A percentile compares a stretch with the other conserved stretches of the same genome.
Evolutionary conservation across 441 rosid species (phyloP).

Genomic region (Gossypium trilobum): DNA sequence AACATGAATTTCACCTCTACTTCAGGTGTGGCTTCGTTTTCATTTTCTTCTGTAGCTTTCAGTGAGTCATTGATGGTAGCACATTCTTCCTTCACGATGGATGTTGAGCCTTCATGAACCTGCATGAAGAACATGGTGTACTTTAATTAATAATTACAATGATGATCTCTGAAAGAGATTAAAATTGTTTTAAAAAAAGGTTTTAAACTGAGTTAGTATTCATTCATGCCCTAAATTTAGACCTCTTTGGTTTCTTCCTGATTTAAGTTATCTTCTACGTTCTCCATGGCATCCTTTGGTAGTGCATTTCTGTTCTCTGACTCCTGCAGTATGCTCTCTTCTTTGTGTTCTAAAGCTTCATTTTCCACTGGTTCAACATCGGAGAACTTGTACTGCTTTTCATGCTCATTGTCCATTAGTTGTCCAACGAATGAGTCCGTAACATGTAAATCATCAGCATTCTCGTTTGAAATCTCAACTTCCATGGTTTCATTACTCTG

Average conservation of each 20-base stretch:
- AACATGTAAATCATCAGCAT: slow-evolving; percentile 14
- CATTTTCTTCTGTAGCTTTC: neutral
- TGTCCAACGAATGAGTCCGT: neutral
- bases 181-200: neutral
- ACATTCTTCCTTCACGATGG: neutral
- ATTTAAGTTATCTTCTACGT: slow-evolving; percentile 10
- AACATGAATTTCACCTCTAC: neutral
- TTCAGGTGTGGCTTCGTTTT: neutral
- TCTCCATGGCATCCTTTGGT: neutral
- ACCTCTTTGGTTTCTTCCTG: slow-evolving; percentile 24
- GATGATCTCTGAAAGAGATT: neutral
- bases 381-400: too few relatives aligned
- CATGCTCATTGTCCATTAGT: too few relatives aligned
- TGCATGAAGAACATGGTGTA: neutral
- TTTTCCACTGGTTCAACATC: neutral
- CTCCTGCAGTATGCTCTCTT: slow-evolving; percentile 10
- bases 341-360: slow-evolving; percentile 9
- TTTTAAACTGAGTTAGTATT: neutral
- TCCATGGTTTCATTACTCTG: slow-evolving; percentile 14
- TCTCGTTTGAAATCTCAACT: slow-evolving; percentile 17
- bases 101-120: neutral
- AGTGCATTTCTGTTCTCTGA: slow-evolving; percentile 18
- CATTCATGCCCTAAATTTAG: slow-evolving; percentile 6
- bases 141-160: neutral
- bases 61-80: neutral